Evolutionary conservation across 495 filamentous ascomycete species (phyloP).

Genomic region (Usnea hakonensis): DNA sequence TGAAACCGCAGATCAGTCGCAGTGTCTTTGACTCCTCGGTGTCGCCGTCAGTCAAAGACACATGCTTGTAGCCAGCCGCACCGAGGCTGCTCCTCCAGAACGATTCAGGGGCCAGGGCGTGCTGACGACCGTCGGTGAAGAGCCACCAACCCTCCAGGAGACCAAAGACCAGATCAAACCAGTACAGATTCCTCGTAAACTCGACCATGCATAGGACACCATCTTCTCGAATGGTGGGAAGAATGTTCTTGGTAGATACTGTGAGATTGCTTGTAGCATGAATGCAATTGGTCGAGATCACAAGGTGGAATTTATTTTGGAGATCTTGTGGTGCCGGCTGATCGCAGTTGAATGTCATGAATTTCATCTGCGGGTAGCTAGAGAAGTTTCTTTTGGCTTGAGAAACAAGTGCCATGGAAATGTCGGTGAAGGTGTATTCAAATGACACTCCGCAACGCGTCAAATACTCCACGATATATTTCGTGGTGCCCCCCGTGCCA

Average conservation of each 20-base stretch:
- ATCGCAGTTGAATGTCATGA: slow-evolving; percentile 35
- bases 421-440: slow-evolving; percentile 42
- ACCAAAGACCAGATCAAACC: slow-evolving; percentile 42
- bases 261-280: slow-evolving; percentile 39
- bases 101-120: slow-evolving; percentile 26
- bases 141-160: slow-evolving; percentile 46
- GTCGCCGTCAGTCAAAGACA: slow-evolving; percentile 32
- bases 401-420: slow-evolving; percentile 35
- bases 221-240: slow-evolving; percentile 31
- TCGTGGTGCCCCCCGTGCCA: slow-evolving; percentile 40
- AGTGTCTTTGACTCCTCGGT: slow-evolving; percentile 25
- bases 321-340: slow-evolving; percentile 25
- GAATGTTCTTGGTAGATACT: slow-evolving; percentile 28
- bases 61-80: slow-evolving; percentile 29
- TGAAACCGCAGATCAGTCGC: slow-evolving; percentile 24
- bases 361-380: slow-evolving; percentile 33
- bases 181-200: slow-evolving; percentile 34
- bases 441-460: not conserved
- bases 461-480: slow-evolving; percentile 21
- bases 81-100: slow-evolving; percentile 32
- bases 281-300: slow-evolving; percentile 42
- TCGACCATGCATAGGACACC: slow-evolving; percentile 41
- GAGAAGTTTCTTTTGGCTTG: slow-evolving; percentile 29
- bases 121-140: slow-evolving; percentile 37
- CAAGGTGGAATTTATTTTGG: slow-evolving; percentile 28